A percentile compares a stretch with the other conserved stretches of the same genome.
These are phyloP conservation scores for Nectriaceae sp. DNA, from an alignment of 2,329 filamentous ascomycete genomes.

Conservation along the genomic window DNA sequence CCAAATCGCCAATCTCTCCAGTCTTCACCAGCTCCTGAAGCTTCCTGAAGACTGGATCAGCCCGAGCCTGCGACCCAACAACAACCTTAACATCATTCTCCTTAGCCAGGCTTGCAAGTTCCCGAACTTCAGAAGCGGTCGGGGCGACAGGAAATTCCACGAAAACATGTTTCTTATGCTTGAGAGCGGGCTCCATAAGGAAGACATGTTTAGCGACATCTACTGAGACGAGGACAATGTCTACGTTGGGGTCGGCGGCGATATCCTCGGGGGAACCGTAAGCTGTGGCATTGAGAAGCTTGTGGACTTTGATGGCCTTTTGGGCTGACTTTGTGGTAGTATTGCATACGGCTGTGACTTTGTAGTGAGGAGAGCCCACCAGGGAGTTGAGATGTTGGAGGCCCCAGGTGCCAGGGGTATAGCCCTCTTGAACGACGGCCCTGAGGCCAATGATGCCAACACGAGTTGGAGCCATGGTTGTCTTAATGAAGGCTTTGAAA, in stretches of 20 bases:
- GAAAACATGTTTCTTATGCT: constrained; percentile 32
- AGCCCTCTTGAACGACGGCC: neutral
- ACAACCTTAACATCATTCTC: constrained; percentile 38
- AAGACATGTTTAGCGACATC: constrained; percentile 50
- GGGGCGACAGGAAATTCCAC: constrained; percentile 11
- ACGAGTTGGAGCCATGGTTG: constrained; percentile 15
- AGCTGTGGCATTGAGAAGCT: constrained; percentile 38
- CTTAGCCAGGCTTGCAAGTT: constrained; percentile 38
- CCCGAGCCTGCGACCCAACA: constrained; percentile 49
- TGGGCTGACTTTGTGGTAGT: constrained; percentile 43
- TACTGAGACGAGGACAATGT: constrained; percentile 53
- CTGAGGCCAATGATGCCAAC: constrained; percentile 23
- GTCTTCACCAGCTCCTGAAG: constrained; percentile 13
- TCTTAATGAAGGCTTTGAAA: too few relatives aligned
- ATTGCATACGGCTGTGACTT: constrained; percentile 52
- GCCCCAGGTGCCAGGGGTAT: constrained; percentile 42
- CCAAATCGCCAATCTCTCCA: constrained; percentile 10
- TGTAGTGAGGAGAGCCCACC: constrained; percentile 39
- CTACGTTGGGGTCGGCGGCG: constrained; percentile 47
- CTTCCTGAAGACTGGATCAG: constrained; percentile 38
- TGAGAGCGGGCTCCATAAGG: constrained; percentile 43
- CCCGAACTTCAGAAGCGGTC: constrained; percentile 36
- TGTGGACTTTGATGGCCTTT: constrained; percentile 43
- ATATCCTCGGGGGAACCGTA: constrained; percentile 49
- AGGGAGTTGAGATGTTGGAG: constrained; percentile 53